These are phyloP conservation scores for Capsella rubella DNA, from an alignment of 441 rosid genomes.

Conservation along the genomic window DNA sequence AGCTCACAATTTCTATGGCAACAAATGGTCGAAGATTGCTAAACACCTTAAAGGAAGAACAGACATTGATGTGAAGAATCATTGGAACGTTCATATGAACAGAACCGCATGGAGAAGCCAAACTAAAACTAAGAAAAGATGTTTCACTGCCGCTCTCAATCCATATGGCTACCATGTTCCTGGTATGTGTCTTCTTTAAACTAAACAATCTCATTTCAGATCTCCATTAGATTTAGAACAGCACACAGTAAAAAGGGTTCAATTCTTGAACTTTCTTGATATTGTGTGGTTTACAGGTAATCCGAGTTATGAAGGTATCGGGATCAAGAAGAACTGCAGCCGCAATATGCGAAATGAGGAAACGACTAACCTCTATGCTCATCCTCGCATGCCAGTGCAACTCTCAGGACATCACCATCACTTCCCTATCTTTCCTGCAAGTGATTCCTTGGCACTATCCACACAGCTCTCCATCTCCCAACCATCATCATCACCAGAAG, in stretches of 20 bases:
- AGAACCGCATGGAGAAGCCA: conserved; percentile 51
- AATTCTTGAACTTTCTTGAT: not conserved
- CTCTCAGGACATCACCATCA: conserved; percentile 27
- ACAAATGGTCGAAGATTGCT: conserved; percentile 71
- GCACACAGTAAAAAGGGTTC: no score
- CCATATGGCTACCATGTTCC: conserved; percentile 17
- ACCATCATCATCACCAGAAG: conserved; percentile 39
- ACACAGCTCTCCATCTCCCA: conserved; percentile 25
- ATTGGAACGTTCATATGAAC: conserved; percentile 47
- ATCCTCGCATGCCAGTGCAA: conserved; percentile 34
- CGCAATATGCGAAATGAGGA: conserved; percentile 2
- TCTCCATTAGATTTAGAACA: not conserved
- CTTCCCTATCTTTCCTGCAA: conserved; percentile 8
- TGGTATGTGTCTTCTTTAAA: conserved; percentile 29
- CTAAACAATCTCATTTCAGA: no score
- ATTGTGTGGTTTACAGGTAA: conserved; percentile 18
- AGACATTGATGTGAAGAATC: conserved; percentile 68
- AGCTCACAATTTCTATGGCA: conserved; percentile 61
- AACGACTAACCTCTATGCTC: conserved; percentile 26
- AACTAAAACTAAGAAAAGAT: conserved; percentile 33
- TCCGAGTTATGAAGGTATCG: conserved; percentile 19
- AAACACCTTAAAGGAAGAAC: conserved; percentile 64
- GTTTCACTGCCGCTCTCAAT: not conserved
- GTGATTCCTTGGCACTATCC: conserved; percentile 1
- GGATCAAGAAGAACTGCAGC: conserved; percentile 16